phyloP scores from a whole-genome alignment of 2,329 filamentous ascomycete genomes.

The Pyricularia sp. region DNA sequence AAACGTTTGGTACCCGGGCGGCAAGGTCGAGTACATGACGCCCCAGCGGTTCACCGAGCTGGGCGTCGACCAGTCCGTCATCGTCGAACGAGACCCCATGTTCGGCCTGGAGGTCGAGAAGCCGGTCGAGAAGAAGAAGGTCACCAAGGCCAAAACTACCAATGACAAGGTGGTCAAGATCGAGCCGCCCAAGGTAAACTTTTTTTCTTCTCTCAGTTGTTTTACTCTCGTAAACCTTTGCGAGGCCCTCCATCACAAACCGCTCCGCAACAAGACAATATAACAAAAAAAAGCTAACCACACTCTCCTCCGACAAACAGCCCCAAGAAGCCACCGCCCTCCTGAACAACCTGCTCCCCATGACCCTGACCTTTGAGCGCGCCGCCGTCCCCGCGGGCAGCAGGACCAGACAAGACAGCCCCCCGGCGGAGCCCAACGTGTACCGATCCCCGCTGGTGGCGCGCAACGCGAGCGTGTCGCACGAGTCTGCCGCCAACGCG shows the following conservation, averaged over 20 bases:
- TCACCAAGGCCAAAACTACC: background rate
- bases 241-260: background rate
- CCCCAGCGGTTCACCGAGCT: slow-evolving; percentile 16
- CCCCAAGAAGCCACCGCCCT: slow-evolving; percentile 22
- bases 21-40: slow-evolving; percentile 24
- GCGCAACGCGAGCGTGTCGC: slow-evolving; percentile 7
- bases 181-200: background rate
- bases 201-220: background rate
- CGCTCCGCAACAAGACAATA: background rate
- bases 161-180: slow-evolving; percentile 7
- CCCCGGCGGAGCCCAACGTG: slow-evolving; percentile 9
- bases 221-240: background rate
- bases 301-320: slow-evolving; percentile 10
- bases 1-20: slow-evolving; percentile 20
- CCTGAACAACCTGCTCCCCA: slow-evolving; percentile 21
- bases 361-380: slow-evolving; percentile 24
- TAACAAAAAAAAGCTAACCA: background rate
- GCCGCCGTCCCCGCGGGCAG: slow-evolving; percentile 16
- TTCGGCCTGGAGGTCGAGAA: slow-evolving; percentile 9
- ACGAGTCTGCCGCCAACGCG: slow-evolving; percentile 5
- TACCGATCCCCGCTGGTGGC: slow-evolving; percentile 12
- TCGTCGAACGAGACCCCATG: slow-evolving; percentile 17
- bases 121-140: slow-evolving; percentile 2
- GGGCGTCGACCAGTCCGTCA: slow-evolving; percentile 14
- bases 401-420: slow-evolving; percentile 2